phyloP scores from a whole-genome alignment of 2,329 filamentous ascomycete species.

The Fusarium duplospermum region DNA sequence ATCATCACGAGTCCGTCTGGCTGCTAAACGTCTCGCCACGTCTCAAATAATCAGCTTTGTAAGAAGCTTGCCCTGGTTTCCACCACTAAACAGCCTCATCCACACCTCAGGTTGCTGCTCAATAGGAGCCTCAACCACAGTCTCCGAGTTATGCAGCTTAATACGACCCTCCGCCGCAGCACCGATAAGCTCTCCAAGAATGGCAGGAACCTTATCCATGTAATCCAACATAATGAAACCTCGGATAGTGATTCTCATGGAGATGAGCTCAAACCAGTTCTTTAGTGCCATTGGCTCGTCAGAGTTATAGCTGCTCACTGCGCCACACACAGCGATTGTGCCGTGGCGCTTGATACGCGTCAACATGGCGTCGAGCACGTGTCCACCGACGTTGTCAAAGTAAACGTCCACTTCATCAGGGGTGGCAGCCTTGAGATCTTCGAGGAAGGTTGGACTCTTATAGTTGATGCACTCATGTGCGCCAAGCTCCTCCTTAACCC shows the following conservation, averaged over 20 bases:
- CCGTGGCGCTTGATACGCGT: conserved; percentile 44
- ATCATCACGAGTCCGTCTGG: neutral
- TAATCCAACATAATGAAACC: conserved; percentile 48
- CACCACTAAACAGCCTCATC: conserved; percentile 43
- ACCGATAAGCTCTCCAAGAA: conserved; percentile 43
- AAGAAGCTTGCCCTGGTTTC: conserved; percentile 45
- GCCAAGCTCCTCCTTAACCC: conserved; percentile 43
- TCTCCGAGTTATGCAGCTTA: conserved; percentile 41
- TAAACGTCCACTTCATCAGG: conserved; percentile 46
- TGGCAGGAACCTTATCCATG: conserved; percentile 44
- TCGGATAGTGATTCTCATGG: conserved; percentile 39
- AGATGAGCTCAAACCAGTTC: conserved; percentile 47
- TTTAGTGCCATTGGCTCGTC: conserved; percentile 43
- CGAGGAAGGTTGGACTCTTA: conserved; percentile 45
- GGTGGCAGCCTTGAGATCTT: conserved; percentile 43
- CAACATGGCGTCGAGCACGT: conserved; percentile 43
- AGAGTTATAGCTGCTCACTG: conserved; percentile 44
- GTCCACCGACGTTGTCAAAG: conserved; percentile 47
- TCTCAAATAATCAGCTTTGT: conserved; percentile 42
- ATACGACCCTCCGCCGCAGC: conserved; percentile 44
- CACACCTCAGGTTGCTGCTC: conserved; percentile 44
- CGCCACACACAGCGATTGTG: conserved; percentile 43
- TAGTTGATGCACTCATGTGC: conserved; percentile 46
- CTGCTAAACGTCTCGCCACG: neutral
- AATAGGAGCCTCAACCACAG: conserved; percentile 41